Base-by-base conservation (phyloP, 2,329 filamentous ascomycete genomes). In the Aspergillus terreus region DNA sequence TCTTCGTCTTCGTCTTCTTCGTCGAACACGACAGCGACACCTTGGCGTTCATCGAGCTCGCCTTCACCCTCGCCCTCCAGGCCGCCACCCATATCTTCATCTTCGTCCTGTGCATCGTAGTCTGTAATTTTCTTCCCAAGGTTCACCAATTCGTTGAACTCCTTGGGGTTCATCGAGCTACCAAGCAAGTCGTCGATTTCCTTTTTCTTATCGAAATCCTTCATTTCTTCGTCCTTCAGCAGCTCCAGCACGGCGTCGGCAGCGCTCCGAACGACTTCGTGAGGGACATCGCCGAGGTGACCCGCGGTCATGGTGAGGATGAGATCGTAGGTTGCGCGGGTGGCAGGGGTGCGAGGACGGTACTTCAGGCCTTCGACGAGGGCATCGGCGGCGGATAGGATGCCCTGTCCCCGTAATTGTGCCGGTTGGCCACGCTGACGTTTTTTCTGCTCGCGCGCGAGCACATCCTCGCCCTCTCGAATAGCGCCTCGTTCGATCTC, bases 111-210 rank as follows among this genome's bases (percentile, higher is more conserved):
- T 36, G 89, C 89, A 71, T 97, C 89, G 71, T 97, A 99, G 70
- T 99, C 94, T 46, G 94, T 99, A 57, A 99, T 96, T 75, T 99
- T 99, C 78, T 99, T 99, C 58, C 92, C 90, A 41, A 99, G 77
- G 67, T 96, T 99, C 50, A 97, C 86, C 59, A 99, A 76, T 74
- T 97, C 92, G 67, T 97, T 97, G 76, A 97, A 99, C 69, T 96
- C 87, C 68, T 96, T 95, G 1, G 90, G 83, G 45, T 81, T 86
- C 77, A 96, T 82, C 0, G 85, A 84, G 33, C 82, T 82, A n/a
- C 92, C 94, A 40, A 99, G 73, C 53, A 97, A 84, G 58, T 97
- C 94, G 63, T 99, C 94, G 41, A 97, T 84, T 69, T 96, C 91
- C 74, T 92, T 96, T 78, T 99, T 99, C 78, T 95, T 96, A 70